Conservation (phyloP, 306 rosid species). For the Oxytropis ochrocephala region DNA sequence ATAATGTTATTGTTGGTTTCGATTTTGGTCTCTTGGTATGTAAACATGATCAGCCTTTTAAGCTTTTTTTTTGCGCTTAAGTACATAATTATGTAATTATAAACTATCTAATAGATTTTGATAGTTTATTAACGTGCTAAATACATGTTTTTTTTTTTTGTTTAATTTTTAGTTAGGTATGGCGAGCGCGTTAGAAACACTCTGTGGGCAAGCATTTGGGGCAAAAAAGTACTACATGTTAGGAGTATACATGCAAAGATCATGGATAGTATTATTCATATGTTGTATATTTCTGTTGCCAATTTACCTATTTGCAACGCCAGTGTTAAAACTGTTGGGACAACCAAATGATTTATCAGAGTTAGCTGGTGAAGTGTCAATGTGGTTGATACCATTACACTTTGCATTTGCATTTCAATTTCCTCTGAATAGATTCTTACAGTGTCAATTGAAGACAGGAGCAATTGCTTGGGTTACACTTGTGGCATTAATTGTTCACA, state of each 20-base stretch:
- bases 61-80: too few species aligned
- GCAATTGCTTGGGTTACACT: conserved; percentile 49
- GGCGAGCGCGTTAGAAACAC: conserved; percentile 82
- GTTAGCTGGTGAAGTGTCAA: conserved; percentile 39
- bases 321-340: conserved; percentile 51
- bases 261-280: conserved; percentile 60
- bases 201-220: conserved; percentile 87
- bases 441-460: conserved; percentile 47
- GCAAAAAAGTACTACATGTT: conserved; percentile 69
- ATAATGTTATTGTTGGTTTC: conserved; percentile 58
- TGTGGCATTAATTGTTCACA: conserved; percentile 36
- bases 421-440: conserved; percentile 58
- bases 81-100: too few species aligned
- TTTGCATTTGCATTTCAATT: conserved; percentile 61
- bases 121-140: not conserved
- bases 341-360: conserved; percentile 54
- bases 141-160: not conserved
- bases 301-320: conserved; percentile 44
- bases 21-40: conserved; percentile 70
- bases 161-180: conserved; percentile 53
- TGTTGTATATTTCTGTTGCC: conserved; percentile 61
- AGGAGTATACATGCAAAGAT: conserved; percentile 83
- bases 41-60: too few species aligned
- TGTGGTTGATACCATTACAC: conserved; percentile 56
- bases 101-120: too few species aligned